phyloP scores from a whole-genome alignment of 1,139 yeast genomes.

The Yamadazyma triangularis region DNA sequence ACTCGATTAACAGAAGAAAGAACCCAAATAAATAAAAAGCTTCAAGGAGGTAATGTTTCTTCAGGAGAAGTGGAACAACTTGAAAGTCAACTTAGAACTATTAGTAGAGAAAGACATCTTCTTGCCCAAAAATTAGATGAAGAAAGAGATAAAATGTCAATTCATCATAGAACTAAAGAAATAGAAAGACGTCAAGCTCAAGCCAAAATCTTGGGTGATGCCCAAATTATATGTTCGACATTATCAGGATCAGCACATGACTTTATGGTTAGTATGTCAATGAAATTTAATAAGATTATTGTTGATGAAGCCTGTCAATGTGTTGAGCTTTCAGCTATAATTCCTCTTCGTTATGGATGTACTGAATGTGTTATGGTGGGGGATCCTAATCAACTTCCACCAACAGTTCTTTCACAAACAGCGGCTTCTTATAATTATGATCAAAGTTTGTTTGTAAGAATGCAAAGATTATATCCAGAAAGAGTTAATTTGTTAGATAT shows the following conservation, averaged over 20 bases:
- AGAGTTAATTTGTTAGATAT: conserved; percentile 76
- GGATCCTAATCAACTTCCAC: conserved; percentile 97
- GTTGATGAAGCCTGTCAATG: conserved; percentile 99
- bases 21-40: conserved; percentile 39
- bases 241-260: conserved; percentile 95
- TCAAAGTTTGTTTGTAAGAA: conserved; percentile 89
- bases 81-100: conserved; percentile 48
- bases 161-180: conserved; percentile 71
- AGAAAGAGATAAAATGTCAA: conserved; percentile 67
- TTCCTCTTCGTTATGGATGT: conserved; percentile 92
- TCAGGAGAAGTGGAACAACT: conserved; percentile 39
- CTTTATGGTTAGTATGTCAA: conserved; percentile 66
- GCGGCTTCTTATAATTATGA: conserved; percentile 82
- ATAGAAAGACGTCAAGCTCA: conserved; percentile 73
- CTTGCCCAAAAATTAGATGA: conserved; percentile 73
- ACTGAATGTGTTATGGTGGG: conserved; percentile 95
- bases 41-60: conserved; percentile 27
- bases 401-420: conserved; percentile 90
- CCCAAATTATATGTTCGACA: conserved; percentile 89
- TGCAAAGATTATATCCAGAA: conserved; percentile 65
- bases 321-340: conserved; percentile 87
- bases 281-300: conserved; percentile 87
- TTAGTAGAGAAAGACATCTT: conserved; percentile 59
- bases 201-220: conserved; percentile 64
- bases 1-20: conserved; percentile 49